phyloP scores from a whole-genome alignment of 169 alveolate genomes.

The Plasmodium malariae region DNA sequence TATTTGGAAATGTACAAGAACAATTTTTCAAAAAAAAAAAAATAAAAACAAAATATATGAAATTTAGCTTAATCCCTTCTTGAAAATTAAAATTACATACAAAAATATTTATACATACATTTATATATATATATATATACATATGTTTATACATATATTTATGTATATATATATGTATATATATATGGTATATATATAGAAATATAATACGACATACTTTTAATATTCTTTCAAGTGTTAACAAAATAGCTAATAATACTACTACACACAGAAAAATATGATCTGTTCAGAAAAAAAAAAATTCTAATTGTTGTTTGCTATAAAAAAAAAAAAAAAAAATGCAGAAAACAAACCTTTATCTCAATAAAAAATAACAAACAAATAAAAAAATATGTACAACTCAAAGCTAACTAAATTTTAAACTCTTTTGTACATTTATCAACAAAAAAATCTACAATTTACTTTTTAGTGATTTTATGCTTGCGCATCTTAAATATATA shows the following conservation, averaged over 20 bases:
- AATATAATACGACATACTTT: neutral
- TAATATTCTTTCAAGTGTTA: neutral
- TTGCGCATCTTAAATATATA: conserved; percentile 29
- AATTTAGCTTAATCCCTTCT: conserved; percentile 47
- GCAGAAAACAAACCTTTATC: conserved; percentile 9
- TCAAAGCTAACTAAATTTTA: conserved; percentile 38
- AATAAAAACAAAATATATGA: conserved; percentile 18
- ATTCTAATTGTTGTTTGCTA: conserved; percentile 14
- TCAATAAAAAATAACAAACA: neutral
- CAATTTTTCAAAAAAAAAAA: conserved; percentile 17
- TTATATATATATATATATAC: conserved; percentile 14
- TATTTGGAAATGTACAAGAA: conserved; percentile 10
- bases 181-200: neutral
- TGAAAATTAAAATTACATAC: conserved; percentile 39
- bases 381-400: neutral
- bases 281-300: conserved; percentile 50
- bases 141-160: conserved; percentile 12
- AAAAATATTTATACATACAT: too few species aligned
- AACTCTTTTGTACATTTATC: conserved; percentile 4
- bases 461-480: conserved; percentile 25
- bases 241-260: conserved; percentile 62
- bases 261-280: conserved; percentile 50
- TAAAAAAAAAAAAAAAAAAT: conserved; percentile 41
- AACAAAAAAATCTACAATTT: neutral
- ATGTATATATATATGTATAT: conserved; percentile 7